Percentiles rank a stretch among this genome's conserved stretches.
Conservation (phyloP, 768 basidiomycete species). For the Saitozyma sp. region DNA sequence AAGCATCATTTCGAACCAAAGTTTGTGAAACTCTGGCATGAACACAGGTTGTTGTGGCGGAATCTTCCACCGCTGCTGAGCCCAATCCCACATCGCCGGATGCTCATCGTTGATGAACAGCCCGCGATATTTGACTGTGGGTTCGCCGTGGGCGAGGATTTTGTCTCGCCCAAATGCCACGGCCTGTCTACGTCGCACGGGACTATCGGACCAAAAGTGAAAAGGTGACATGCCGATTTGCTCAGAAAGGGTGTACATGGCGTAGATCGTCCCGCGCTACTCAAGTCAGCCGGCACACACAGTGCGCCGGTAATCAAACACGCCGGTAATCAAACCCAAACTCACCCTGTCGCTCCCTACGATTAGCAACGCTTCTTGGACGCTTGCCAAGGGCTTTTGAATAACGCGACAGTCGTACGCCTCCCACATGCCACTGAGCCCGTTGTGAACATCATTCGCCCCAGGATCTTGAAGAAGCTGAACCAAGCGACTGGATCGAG, state of each 20-base stretch:
- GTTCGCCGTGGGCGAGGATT: constrained; percentile 60
- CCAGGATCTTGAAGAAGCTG: no score
- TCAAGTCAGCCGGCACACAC: no score
- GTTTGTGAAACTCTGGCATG: constrained; percentile 54
- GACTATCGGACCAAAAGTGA: constrained; percentile 72
- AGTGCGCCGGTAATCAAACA: not conserved
- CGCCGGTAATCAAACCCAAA: not conserved
- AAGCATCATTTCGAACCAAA: constrained; percentile 63
- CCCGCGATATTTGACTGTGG: constrained; percentile 69
- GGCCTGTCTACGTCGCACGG: constrained; percentile 58
- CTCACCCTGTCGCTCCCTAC: constrained; percentile 1
- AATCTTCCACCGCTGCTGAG: constrained; percentile 66
- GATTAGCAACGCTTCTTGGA: not conserved
- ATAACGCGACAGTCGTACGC: not conserved
- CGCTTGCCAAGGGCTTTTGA: not conserved
- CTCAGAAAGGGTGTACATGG: constrained; percentile 67
- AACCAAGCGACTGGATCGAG: no score
- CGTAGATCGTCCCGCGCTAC: constrained; percentile 66
- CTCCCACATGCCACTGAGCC: not conserved
- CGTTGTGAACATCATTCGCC: no score
- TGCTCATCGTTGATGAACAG: constrained; percentile 76
- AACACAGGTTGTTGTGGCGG: constrained; percentile 65
- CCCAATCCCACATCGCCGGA: constrained; percentile 71
- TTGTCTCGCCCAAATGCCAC: constrained; percentile 54
- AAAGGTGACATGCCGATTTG: constrained; percentile 62